Conservation (phyloP, 2,329 filamentous ascomycete species). For the Epichloe sylvatica region DNA sequence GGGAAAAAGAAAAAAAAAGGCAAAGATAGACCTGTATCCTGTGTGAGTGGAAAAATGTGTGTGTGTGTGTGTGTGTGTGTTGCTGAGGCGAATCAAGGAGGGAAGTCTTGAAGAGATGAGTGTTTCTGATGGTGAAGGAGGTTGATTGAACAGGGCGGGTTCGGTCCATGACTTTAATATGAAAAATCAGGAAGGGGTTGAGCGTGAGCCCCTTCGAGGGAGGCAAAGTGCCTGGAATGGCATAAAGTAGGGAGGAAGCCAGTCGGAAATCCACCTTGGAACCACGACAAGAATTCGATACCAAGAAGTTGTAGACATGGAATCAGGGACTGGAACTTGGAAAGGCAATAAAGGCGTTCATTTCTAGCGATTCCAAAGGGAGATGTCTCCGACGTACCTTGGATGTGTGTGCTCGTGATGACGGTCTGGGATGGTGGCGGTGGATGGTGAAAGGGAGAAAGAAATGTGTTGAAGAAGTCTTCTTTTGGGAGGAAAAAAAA, state of each 20-base stretch:
- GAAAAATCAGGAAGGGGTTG: not conserved
- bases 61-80: not conserved
- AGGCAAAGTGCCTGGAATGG: not conserved
- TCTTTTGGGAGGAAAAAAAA: too few relatives aligned
- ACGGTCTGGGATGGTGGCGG: not conserved
- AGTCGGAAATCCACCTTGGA: not conserved
- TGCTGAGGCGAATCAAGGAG: not conserved
- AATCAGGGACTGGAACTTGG: not conserved
- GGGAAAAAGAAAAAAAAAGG: too few relatives aligned
- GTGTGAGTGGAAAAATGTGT: not conserved
- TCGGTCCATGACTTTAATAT: not conserved
- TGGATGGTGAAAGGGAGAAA: not conserved
- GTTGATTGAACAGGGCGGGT: not conserved
- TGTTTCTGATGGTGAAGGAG: not conserved
- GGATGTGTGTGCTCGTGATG: not conserved
- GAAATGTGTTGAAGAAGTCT: not conserved
- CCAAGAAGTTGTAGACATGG: not conserved
- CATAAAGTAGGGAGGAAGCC: not conserved
- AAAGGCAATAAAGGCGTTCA: not conserved
- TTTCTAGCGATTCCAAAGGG: not conserved
- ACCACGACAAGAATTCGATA: not conserved
- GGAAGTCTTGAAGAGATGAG: not conserved
- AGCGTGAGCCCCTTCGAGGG: not conserved
- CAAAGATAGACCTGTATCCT: too few relatives aligned
- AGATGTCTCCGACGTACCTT: not conserved